phyloP scores from a whole-genome alignment of 2,329 filamentous ascomycete genomes.

The Aspergillus calidoustus region DNA sequence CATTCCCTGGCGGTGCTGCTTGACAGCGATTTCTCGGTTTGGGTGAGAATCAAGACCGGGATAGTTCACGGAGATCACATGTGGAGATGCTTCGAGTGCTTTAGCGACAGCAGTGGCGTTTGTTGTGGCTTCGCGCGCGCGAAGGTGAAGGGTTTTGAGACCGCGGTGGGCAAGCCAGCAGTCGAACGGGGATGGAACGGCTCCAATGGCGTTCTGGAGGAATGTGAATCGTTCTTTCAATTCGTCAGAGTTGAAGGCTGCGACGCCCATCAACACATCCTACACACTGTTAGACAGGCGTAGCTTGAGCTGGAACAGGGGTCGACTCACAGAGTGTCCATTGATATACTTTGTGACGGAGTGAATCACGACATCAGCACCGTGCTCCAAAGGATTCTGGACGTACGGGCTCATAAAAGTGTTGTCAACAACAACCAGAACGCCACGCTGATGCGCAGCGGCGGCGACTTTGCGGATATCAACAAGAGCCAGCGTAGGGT shows the following conservation, averaged over 20 bases:
- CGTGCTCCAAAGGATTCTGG: slow-evolving; percentile 93
- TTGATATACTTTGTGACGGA: slow-evolving; percentile 99
- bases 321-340: slow-evolving; percentile 68
- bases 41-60: slow-evolving; percentile 87
- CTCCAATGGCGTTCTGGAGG: slow-evolving; percentile 96
- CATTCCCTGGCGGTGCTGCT: slow-evolving; percentile 92
- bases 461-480: slow-evolving; percentile 87
- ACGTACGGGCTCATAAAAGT: slow-evolving; percentile 97
- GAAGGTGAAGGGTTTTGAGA: slow-evolving; percentile 93
- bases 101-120: slow-evolving; percentile 80
- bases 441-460: slow-evolving; percentile 82
- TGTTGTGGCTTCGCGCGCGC: slow-evolving; percentile 78
- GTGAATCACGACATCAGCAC: slow-evolving; percentile 95
- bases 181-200: slow-evolving; percentile 93
- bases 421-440: slow-evolving; percentile 98
- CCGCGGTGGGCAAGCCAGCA: slow-evolving; percentile 97
- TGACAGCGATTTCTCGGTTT: slow-evolving; percentile 79
- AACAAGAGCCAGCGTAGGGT: slow-evolving; percentile 90
- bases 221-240: slow-evolving; percentile 80
- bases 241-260: slow-evolving; percentile 86
- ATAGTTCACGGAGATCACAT: slow-evolving; percentile 93
- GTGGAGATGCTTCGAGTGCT: slow-evolving; percentile 76
- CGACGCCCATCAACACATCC: slow-evolving; percentile 97
- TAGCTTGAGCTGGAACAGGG: not conserved
- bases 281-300: slow-evolving; percentile 34